phyloP scores from a whole-genome alignment of 2,329 filamentous ascomycete species.

The Emericellopsis cladophorae region DNA sequence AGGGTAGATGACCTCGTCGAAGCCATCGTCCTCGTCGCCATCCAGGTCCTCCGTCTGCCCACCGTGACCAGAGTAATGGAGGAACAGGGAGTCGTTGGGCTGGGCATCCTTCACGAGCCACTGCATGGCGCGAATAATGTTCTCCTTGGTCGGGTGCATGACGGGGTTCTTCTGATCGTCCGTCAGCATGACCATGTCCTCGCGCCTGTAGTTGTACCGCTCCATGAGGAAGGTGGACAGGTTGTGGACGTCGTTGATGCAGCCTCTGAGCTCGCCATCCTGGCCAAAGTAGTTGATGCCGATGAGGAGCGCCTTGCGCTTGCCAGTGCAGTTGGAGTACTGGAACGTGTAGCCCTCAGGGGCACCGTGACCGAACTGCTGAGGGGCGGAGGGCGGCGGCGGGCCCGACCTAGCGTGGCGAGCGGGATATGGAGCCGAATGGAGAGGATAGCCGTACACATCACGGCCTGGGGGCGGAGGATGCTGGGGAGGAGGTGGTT shows the following conservation, averaged over 20 bases:
- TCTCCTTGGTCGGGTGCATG: conserved; percentile 61
- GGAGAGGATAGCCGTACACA: conserved; percentile 31
- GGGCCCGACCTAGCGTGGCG: conserved; percentile 17
- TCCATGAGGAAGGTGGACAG: conserved; percentile 59
- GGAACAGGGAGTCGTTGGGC: conserved; percentile 65
- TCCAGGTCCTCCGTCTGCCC: conserved; percentile 63
- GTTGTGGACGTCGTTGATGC: conserved; percentile 73
- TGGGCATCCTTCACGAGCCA: conserved; percentile 62
- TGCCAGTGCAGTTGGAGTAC: conserved; percentile 63
- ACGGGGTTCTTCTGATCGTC: conserved; percentile 61
- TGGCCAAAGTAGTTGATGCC: conserved; percentile 75
- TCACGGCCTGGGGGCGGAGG: conserved; percentile 30
- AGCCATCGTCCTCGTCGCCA: conserved; percentile 67
- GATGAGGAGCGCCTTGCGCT: conserved; percentile 61
- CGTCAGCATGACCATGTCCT: conserved; percentile 71
- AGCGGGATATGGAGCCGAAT: conserved; percentile 11
- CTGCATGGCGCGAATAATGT: conserved; percentile 62
- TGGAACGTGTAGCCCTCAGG: conserved; percentile 59
- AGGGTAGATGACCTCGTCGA: conserved; percentile 69
- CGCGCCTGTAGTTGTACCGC: conserved; percentile 56
- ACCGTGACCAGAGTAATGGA: conserved; percentile 68
- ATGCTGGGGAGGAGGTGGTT: conserved; percentile 15
- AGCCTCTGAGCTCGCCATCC: conserved; percentile 58
- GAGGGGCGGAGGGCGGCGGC: conserved; percentile 34
- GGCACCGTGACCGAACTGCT: conserved; percentile 55